These are phyloP conservation scores for Mycena metata DNA, from an alignment of 768 basidiomycete genomes.

Conservation along the genomic window DNA sequence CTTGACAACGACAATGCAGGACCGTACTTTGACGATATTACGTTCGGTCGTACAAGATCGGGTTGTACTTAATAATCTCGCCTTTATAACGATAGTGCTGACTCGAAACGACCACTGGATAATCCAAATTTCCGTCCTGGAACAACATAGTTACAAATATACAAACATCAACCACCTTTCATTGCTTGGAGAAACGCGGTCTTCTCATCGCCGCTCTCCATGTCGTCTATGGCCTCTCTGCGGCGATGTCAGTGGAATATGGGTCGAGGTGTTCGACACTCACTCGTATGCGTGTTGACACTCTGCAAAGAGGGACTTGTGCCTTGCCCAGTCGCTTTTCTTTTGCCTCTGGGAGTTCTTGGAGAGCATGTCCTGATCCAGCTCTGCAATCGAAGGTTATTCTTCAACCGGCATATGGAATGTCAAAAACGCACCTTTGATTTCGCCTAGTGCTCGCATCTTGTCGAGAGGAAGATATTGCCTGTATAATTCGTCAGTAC, in stretches of 20 bases:
- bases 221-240: conserved; percentile 35
- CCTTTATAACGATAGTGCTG: no score
- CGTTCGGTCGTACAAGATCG: conserved; percentile 45
- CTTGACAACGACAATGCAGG: conserved; percentile 30
- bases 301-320: conserved; percentile 5
- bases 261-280: background rate
- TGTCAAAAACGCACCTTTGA: conserved; percentile 64
- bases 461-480: conserved; percentile 69
- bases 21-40: conserved; percentile 48
- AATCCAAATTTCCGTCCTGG: no score
- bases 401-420: background rate
- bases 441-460: conserved; percentile 78
- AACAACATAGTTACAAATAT: background rate
- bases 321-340: conserved; percentile 60
- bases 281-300: conserved; percentile 30
- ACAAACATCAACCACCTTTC: background rate
- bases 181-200: conserved; percentile 14
- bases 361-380: conserved; percentile 76
- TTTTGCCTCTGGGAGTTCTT: conserved; percentile 64
- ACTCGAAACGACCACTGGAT: no score
- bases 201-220: conserved; percentile 38
- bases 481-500: conserved; percentile 56
- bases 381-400: conserved; percentile 53
- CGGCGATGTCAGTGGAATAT: background rate
- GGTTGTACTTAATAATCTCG: no score